Base-by-base conservation (phyloP, 75 land plant species). In the Larix kaempferi region DNA sequence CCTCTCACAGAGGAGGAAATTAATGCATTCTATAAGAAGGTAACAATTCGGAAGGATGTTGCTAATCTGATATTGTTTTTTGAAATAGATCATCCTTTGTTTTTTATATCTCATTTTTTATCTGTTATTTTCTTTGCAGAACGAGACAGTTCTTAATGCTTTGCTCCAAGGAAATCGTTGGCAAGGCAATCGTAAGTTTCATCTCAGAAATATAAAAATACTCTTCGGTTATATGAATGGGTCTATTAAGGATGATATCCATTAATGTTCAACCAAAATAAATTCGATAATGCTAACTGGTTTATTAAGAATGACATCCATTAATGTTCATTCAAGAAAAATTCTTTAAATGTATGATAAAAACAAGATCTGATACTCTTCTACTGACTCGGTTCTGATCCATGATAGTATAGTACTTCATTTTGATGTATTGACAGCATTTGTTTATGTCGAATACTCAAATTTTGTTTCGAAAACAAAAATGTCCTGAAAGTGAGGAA, bases 1-100 rank as follows among this genome's bases (percentile, higher is more conserved):
- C 91, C 78, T 57, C 85, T 91, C 57, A 91, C 93, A 19, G 87
- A 91, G 55, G 93, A 93, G 63, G 95, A 93, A 85, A 91, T 93
- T 56, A 81, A 78, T 81, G 80, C 83, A 44, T 86, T 86, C 74
- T 81, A 80, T 26, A 56, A 80, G 74, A 76, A 69, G 72, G 72
- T 69, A 69, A 69, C 33, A 21, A 33, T 39, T 44, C 72, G 14
- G 49, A 69, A 69, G 21, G 72, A 39, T 41, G 39, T 39, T 3
- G n/a, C 2, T 39, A 19, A 19, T 69, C 39, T 29, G 33, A 67
- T 39, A 8, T 17, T 69, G 49, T 6, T 10, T 39, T 41, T 69
- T 52, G 19, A 39, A 21, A 69, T 69, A 69, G 41, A 11, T 39
- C 72, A 21, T 8, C 39, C 19, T 21, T 35, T 37, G 19, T 69